Conservation (phyloP, 2,329 filamentous ascomycete genomes). For the Stachybotrys elegans region DNA sequence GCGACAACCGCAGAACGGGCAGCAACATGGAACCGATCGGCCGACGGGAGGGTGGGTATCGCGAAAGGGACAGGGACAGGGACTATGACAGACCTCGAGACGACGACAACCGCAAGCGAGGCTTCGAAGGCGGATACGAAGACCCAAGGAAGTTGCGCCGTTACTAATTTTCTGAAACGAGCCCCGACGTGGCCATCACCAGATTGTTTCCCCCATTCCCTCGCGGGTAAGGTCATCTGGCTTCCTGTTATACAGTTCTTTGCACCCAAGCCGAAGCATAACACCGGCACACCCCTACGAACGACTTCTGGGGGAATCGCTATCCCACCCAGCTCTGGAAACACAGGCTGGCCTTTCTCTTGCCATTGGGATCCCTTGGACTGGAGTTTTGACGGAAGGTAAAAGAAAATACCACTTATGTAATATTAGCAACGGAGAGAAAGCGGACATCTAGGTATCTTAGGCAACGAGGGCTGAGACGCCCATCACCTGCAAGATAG, state of each 20-base stretch:
- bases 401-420: conserved; percentile 12
- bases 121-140: conserved; percentile 77
- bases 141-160: conserved; percentile 65
- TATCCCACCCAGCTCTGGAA: too few relatives aligned
- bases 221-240: too few relatives aligned
- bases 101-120: conserved; percentile 59
- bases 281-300: too few relatives aligned
- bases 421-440: background rate
- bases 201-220: too few relatives aligned
- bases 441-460: background rate
- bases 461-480: too few relatives aligned
- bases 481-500: conserved; percentile 8
- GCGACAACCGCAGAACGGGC: conserved; percentile 55
- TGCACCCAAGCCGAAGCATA: too few relatives aligned
- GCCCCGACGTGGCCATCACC: too few relatives aligned
- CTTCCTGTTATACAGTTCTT: too few relatives aligned
- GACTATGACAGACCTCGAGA: conserved; percentile 53
- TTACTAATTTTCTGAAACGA: too few relatives aligned
- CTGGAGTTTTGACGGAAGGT: conserved; percentile 19
- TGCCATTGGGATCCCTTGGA: too few relatives aligned
- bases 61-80: conserved; percentile 36
- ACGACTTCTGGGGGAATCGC: too few relatives aligned
- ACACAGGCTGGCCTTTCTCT: too few relatives aligned
- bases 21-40: conserved; percentile 83
- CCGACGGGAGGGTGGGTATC: conserved; percentile 43